Evolutionary conservation across 192 early-diverging fungal species (phyloP).

Genomic region (Cladochytrium replicatum): DNA sequence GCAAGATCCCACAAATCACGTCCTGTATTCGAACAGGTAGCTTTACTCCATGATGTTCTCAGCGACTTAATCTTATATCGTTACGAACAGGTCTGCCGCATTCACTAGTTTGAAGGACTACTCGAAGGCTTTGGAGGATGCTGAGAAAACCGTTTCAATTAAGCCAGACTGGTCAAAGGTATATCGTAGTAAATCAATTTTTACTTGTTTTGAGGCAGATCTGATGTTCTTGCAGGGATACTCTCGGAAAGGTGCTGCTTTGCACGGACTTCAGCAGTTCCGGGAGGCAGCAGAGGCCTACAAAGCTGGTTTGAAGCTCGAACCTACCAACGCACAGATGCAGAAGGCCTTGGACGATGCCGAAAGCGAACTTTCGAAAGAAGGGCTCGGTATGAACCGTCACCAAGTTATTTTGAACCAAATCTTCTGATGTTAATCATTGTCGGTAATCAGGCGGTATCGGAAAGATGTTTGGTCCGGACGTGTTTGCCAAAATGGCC

Average conservation of each 20-base stretch:
- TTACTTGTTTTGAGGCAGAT: neutral
- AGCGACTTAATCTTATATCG: too few relatives aligned
- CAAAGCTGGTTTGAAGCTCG: slow-evolving; percentile 63
- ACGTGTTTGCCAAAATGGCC: slow-evolving; percentile 67
- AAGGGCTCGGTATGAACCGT: slow-evolving; percentile 32
- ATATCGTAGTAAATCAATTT: neutral
- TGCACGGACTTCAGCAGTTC: slow-evolving; percentile 58
- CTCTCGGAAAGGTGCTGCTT: slow-evolving; percentile 79
- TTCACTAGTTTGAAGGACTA: slow-evolving; percentile 72
- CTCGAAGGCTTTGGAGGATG: slow-evolving; percentile 67
- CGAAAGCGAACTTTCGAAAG: slow-evolving; percentile 46
- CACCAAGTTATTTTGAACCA: too few relatives aligned
- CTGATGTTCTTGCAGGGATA: slow-evolving; percentile 56
- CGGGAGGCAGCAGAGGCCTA: slow-evolving; percentile 68
- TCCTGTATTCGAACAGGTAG: slow-evolving; percentile 78
- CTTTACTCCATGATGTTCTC: neutral
- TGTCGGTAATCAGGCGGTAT: slow-evolving; percentile 28
- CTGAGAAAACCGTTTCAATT: slow-evolving; percentile 71
- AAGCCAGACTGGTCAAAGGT: slow-evolving; percentile 81
- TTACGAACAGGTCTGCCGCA: slow-evolving; percentile 59
- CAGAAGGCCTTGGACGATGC: slow-evolving; percentile 70
- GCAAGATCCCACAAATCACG: slow-evolving; percentile 80
- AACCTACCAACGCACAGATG: slow-evolving; percentile 65
- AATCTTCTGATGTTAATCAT: too few relatives aligned
- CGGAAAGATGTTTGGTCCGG: slow-evolving; percentile 66